Base-by-base conservation (phyloP, 2,329 filamentous ascomycete species). In the Hirsutella rhossiliensis region DNA sequence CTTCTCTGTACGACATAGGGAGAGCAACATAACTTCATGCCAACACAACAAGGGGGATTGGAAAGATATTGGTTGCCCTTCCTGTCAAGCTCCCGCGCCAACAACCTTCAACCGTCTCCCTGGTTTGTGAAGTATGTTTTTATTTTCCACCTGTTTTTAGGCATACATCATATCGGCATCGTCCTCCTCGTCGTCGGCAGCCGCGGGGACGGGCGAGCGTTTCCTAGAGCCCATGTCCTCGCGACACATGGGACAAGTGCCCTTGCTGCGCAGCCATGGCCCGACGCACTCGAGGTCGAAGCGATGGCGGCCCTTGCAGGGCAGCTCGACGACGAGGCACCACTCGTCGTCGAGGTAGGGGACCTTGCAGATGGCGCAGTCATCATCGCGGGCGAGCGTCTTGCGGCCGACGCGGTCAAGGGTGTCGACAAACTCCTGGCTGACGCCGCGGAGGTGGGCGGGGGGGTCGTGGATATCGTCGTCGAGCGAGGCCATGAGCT, bases 271-370 rank as follows among this genome's bases (percentile, higher is more conserved):
- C 56, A 83, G 57, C 79, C 79, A 83, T 7, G 79, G 78, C 4
- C 71, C 74, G 2, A 82, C 76, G 53, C 79, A 83, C 62, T 83
- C 79, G n/a, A 82, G 60, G 53, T 83, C 79, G 55, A 80, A 82
- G 41, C 62, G 63, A 58, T 83, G 79, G 36, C 59, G 63, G 29
- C 65, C 67, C 52, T 77, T 66, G 56, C 79, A 83, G 36, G 78
- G 78, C 54, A 83, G 65, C 64, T 78, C 71, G 27, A 82, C 79
- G 12, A 82, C 77, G 2, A 83, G 65, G 44, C 72, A 75, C 56
- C 76, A 80, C 52, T 66, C 62, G 54, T 83, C 79, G 52, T 82
- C 76, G 40, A 80, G 63, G 54, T 76, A 80, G 28, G 60, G 62
- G 52, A 81, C 73, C 46, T 75, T 76, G 61, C 78, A 82, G 57